Evolutionary conservation across 1,139 yeast species (phyloP), one percentile per base, ranked within the genome.

Genomic region (Protomyces inouyei): DNA sequence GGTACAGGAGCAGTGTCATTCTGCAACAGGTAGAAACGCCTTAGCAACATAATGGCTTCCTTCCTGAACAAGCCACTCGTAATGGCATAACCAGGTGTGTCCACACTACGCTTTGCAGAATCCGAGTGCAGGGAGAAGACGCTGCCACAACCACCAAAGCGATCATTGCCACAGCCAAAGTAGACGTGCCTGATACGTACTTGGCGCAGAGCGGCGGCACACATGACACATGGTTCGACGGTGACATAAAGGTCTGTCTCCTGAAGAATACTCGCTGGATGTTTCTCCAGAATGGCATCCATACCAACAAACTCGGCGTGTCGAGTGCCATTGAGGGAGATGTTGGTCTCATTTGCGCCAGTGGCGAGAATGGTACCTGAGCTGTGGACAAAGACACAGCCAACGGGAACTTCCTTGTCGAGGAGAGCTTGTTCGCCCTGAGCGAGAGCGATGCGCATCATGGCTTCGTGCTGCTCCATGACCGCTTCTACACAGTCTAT

Each of bases 141-240:
- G 0, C 96, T 86, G 0, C 98, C 98, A 73, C 92, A 91, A 0
- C 98, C 98, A 0, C 98, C 98, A 77, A 93, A 93, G 60, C 98
- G 77, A 69, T 93, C 98, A 73, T 93, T 93, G 0, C 91, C 95
- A 73, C 97, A 92, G 0, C 98, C 98, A 72, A 88, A 93, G 54
- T 85, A 84, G 1, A 92, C 97, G 52, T 79, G 78, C 25, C 83
- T 77, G 21, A 93, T 83, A 1, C 88, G 86, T 43, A 92, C 74
- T 72, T 93, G 98, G 65, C 93, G 82, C 60, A 93, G 76, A 1
- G 96, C 93, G 36, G 95, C 86, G 0, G 97, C 98, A 77, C 99
- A 93, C 99, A 93, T 93, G 10, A 95, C 87, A 74, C 99, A 93
- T 0, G 99, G 99, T 74, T 93, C 99, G 0, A 93, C 98, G 0